Evolutionary conservation across 768 basidiomycete genomes (phyloP), one percentile per base, ranked within the genome.

Genomic region (Hericium alpestre): DNA sequence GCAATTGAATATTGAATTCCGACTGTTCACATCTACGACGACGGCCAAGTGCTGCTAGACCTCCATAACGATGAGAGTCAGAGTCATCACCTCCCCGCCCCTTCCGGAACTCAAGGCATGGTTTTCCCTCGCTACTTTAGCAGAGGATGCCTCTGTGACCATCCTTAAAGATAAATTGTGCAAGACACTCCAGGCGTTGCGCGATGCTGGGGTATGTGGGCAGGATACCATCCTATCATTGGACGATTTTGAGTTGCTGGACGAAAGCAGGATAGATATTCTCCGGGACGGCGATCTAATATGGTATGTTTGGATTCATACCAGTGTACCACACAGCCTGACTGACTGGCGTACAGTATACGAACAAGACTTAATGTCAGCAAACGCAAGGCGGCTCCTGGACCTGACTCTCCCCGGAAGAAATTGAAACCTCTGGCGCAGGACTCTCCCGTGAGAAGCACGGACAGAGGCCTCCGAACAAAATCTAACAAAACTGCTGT

Each of bases 241-340:
- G n/a, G 61, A 63, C n/a, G 60, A 55, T 53, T 63, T 61, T 56
- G 61, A 61, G 39, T 47, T 63, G 8, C 60, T 63, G 8, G 53
- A 56, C 23, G n/a, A 58, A 32, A 25, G 60, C 8, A 11, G 55
- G 22, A 38, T 58, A 22, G 41, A 56, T 47, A 47, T 63, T 10
- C 56, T 63, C 7, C 56, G 60, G 18, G 61, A 63, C 18, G 60
- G 60, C 1, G 61, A 63, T 18, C 49, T 63, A 22, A 38, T 63
- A 39, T 58, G 55, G 61, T 63, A 27, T 18, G 61, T 39, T 18
- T 10, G 18, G 4, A 8, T 8, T 2, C 23, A 2, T 61, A 4
- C 37, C 10, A 7, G n/a, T 9, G 38, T 7, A 38, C 49, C 25
- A 12, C n/a, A 13, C 13, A 16, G 41, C 13, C 46, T 38, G 10